Evolutionary conservation across 805 yeast species (phyloP).

Genomic region (Candida peoriensis): DNA sequence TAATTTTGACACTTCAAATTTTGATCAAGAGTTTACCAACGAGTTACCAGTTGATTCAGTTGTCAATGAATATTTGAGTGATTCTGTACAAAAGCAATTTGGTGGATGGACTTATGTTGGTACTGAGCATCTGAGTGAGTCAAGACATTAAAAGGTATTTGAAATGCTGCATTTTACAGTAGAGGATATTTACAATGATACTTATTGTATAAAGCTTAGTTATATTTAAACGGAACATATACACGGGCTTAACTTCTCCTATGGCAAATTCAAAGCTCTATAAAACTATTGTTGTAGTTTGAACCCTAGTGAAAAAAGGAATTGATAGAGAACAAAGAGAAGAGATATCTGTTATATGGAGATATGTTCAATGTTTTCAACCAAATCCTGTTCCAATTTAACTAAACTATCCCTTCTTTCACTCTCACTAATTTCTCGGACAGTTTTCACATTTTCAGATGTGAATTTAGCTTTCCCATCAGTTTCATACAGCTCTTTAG

Average conservation of each 20-base stretch:
- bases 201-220: no score
- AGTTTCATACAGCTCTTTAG: slow-evolving; percentile 8
- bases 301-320: no score
- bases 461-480: slow-evolving; percentile 7
- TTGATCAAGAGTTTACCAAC: slow-evolving; percentile 85
- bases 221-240: no score
- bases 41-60: slow-evolving; percentile 95
- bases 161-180: no score
- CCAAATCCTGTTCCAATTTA: slow-evolving; percentile 6
- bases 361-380: slow-evolving; percentile 4
- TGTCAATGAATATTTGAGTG: slow-evolving; percentile 86
- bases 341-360: no score
- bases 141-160: slow-evolving; percentile 1
- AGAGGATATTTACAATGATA: no score
- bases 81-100: slow-evolving; percentile 94
- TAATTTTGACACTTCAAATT: slow-evolving; percentile 86
- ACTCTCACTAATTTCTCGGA: not conserved
- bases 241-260: no score
- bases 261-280: no score
- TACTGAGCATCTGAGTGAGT: slow-evolving; percentile 40
- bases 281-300: no score
- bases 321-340: no score
- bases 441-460: not conserved
- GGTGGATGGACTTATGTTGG: slow-evolving; percentile 99
- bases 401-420: slow-evolving; percentile 5